These are phyloP conservation scores for Botrytis pseudocinerea DNA, from an alignment of 2,329 filamentous ascomycete genomes.

Conservation along the genomic window DNA sequence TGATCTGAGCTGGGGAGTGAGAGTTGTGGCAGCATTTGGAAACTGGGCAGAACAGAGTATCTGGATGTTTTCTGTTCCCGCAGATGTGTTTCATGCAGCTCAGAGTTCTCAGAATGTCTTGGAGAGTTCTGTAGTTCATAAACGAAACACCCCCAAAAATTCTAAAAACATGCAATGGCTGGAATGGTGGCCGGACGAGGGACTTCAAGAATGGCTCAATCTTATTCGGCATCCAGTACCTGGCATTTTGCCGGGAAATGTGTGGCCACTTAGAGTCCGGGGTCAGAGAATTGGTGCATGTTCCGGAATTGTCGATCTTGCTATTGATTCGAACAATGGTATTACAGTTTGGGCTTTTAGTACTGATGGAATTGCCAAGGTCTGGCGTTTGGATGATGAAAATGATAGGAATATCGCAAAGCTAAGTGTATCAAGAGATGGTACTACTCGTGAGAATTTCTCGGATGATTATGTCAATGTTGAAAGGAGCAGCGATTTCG, in stretches of 20 bases:
- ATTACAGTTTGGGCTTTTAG: conserved; percentile 56
- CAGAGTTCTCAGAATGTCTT: conserved; percentile 26
- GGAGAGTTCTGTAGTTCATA: conserved; percentile 24
- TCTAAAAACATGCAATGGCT: conserved; percentile 36
- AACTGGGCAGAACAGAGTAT: conserved; percentile 47
- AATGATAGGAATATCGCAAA: conserved; percentile 20
- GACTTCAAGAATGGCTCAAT: conserved; percentile 41
- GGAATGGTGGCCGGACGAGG: conserved; percentile 46
- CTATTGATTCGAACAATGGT: conserved; percentile 48
- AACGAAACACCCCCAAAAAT: conserved; percentile 18
- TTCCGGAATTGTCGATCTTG: conserved; percentile 51
- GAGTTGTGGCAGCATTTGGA: conserved; percentile 58
- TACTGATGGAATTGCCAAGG: conserved; percentile 46
- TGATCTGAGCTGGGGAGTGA: conserved; percentile 58
- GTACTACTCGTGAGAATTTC: conserved; percentile 35
- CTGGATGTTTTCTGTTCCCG: conserved; percentile 61
- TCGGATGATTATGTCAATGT: conserved; percentile 27
- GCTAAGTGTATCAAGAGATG: conserved; percentile 37
- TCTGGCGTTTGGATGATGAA: conserved; percentile 48
- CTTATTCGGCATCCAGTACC: conserved; percentile 33
- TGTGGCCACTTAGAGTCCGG: conserved; percentile 52
- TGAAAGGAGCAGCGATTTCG: conserved; percentile 21
- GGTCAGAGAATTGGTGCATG: conserved; percentile 52
- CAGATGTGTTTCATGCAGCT: conserved; percentile 52
- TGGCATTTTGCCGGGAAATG: conserved; percentile 33